These are phyloP conservation scores for Boletus reticuloceps DNA, from an alignment of 768 basidiomycete species.

Conservation along the genomic window DNA sequence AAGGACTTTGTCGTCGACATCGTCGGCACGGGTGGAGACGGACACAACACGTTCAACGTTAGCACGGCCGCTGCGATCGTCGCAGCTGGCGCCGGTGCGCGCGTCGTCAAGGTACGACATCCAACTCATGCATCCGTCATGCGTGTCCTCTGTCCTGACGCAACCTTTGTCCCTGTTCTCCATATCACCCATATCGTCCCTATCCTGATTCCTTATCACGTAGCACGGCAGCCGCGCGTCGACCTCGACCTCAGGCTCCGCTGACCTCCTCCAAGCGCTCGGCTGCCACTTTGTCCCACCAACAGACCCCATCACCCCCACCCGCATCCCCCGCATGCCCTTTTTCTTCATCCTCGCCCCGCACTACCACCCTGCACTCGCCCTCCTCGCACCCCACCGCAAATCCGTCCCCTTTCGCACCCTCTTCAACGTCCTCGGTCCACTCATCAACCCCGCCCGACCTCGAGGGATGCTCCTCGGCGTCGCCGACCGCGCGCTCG, in stretches of 20 bases:
- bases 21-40: conserved; percentile 69
- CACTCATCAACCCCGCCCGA: conserved; percentile 86
- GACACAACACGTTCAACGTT: conserved; percentile 94
- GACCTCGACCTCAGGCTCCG: conserved; percentile 88
- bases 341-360: conserved; percentile 56
- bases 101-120: neutral
- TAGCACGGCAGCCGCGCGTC: conserved; percentile 91
- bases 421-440: conserved; percentile 94
- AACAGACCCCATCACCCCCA: conserved; percentile 35
- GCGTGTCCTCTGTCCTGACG: too few species aligned
- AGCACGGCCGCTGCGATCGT: conserved; percentile 93
- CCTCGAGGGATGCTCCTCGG: conserved; percentile 91
- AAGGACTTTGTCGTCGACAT: conserved; percentile 39
- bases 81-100: conserved; percentile 81
- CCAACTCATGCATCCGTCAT: neutral
- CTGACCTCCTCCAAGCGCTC: conserved; percentile 85
- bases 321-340: too few species aligned
- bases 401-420: conserved; percentile 90
- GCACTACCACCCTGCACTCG: conserved; percentile 82
- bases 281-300: conserved; percentile 70
- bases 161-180: too few species aligned
- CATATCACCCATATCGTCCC: too few species aligned
- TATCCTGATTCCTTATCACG: too few species aligned
- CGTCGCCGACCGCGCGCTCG: conserved; percentile 80
- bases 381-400: conserved; percentile 76